Evolutionary conservation across 2,329 filamentous ascomycete genomes (phyloP).

Genomic region (Phaeosphaeriaceae sp.): DNA sequence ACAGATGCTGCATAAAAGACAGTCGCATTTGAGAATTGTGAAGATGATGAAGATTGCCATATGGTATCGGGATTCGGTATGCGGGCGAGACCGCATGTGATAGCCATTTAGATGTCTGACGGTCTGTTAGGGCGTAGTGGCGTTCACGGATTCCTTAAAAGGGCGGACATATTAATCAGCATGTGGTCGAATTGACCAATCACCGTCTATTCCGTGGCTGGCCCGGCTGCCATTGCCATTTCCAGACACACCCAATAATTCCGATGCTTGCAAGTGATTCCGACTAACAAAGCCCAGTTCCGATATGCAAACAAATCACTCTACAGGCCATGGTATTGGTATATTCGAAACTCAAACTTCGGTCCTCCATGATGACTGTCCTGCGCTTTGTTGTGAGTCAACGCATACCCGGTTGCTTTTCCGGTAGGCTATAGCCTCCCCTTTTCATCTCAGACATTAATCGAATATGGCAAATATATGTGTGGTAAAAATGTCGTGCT

Average conservation of each 20-base stretch:
- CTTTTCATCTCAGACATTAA: too few relatives aligned
- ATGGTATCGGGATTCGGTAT: slow-evolving; percentile 3
- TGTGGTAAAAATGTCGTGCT: too few relatives aligned
- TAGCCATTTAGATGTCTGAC: slow-evolving; percentile 10
- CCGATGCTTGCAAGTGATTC: slow-evolving; percentile 19
- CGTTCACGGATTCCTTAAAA: slow-evolving; percentile 6
- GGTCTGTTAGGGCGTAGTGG: slow-evolving; percentile 17
- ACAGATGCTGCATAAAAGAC: not conserved
- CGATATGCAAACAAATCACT: too few relatives aligned
- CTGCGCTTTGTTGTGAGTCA: not conserved
- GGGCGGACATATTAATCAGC: slow-evolving; percentile 26
- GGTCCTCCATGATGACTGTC: too few relatives aligned
- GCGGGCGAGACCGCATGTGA: slow-evolving; percentile 8
- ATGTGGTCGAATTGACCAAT: slow-evolving; percentile 17
- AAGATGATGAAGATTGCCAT: not conserved
- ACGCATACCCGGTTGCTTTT: not conserved
- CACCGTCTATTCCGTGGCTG: slow-evolving; percentile 20
- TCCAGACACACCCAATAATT: slow-evolving; percentile 12
- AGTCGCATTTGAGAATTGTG: not conserved
- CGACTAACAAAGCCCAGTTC: slow-evolving; percentile 22
- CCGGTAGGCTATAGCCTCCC: too few relatives aligned
- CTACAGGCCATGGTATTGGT: too few relatives aligned
- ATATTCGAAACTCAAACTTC: not conserved
- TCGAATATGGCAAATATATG: too few relatives aligned
- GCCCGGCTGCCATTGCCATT: slow-evolving; percentile 11